A percentile compares a stretch with the other conserved stretches of the same genome.
phyloP scores from a whole-genome alignment of 2,329 filamentous ascomycete species.

The Grosmannia serpens region DNA sequence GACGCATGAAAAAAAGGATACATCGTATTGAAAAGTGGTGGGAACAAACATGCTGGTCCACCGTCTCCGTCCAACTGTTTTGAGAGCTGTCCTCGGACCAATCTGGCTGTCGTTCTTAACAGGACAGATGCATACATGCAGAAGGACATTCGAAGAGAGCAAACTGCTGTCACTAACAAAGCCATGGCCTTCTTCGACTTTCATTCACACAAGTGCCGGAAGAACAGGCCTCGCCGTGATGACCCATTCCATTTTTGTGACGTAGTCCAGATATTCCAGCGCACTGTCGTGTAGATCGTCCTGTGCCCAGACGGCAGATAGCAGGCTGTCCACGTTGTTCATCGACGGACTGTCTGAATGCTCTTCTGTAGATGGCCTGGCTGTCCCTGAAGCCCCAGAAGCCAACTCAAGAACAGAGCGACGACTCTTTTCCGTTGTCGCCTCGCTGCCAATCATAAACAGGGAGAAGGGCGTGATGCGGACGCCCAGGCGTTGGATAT shows the following conservation, averaged over 20 bases:
- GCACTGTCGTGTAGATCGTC: slow-evolving; percentile 6
- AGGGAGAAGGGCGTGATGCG: slow-evolving; percentile 5
- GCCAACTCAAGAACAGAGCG: slow-evolving; percentile 4
- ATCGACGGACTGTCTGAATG: not conserved
- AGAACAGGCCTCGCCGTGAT: slow-evolving; percentile 3
- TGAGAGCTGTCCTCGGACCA: no score
- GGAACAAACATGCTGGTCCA: no score
- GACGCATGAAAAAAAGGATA: not conserved
- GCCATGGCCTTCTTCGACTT: no score
- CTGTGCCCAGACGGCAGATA: slow-evolving; percentile 6
- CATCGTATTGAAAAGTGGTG: not conserved
- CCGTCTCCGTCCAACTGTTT: no score
- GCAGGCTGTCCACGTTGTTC: not conserved
- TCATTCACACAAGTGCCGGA: slow-evolving; percentile 3
- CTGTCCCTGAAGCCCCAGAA: not conserved
- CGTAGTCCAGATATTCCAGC: slow-evolving; percentile 8
- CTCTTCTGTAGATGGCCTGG: not conserved
- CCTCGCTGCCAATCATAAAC: slow-evolving; percentile 7
- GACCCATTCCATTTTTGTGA: slow-evolving; percentile 8
- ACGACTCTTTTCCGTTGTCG: slow-evolving; percentile 4
- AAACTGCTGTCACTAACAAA: no score
- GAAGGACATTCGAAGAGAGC: no score
- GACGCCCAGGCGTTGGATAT: not conserved
- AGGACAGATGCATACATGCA: no score
- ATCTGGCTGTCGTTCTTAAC: no score